These are phyloP conservation scores for Ceratocystis alfenasii DNA, from an alignment of 2,329 filamentous ascomycete species.

Conservation along the genomic window DNA sequence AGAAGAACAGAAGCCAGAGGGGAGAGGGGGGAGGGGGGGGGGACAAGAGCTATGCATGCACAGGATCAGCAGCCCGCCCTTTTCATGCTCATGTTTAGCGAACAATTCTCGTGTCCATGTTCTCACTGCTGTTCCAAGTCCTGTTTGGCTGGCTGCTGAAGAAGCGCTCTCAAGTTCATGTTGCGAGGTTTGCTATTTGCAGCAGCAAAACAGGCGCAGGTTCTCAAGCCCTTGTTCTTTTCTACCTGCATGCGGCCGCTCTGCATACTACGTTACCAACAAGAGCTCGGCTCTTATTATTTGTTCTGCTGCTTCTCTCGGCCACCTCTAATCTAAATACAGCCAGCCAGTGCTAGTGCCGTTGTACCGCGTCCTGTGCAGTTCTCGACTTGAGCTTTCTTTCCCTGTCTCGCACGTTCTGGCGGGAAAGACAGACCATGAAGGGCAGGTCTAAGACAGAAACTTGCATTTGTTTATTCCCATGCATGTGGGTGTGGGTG, in stretches of 20 bases:
- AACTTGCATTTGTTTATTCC: background rate
- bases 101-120: too few species aligned
- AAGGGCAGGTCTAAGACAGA: background rate
- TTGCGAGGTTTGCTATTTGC: background rate
- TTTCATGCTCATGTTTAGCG: background rate
- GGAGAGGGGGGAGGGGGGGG: background rate
- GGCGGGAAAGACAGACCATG: background rate
- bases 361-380: too few species aligned
- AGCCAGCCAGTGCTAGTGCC: too few species aligned
- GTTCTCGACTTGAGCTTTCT: too few species aligned
- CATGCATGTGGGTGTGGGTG: background rate
- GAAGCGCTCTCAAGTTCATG: background rate
- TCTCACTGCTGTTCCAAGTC: too few species aligned
- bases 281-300: background rate
- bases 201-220: too few species aligned
- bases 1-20: background rate
- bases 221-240: too few species aligned
- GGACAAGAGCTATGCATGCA: background rate
- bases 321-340: too few species aligned
- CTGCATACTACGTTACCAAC: conserved; percentile 1
- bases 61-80: background rate
- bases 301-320: background rate
- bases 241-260: background rate
- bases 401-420: too few species aligned
- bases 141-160: too few species aligned